Percentiles rank a stretch among this genome's conserved stretches.
Conservation (phyloP, 495 filamentous ascomycete genomes). For the Aspergillus leporis region DNA sequence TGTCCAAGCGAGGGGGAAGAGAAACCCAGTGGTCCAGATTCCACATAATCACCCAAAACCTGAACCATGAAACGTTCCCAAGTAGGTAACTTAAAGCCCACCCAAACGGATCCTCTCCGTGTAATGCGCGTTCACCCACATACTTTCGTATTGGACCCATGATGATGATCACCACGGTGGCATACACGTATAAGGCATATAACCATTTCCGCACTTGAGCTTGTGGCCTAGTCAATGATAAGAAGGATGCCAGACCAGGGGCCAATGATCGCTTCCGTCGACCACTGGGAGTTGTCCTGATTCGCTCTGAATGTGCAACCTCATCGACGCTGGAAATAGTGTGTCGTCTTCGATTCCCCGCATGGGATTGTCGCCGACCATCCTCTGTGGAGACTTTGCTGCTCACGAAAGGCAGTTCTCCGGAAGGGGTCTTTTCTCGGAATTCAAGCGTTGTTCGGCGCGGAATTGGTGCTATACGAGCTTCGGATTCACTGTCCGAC, state of each 20-base stretch:
- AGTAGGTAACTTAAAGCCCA: constrained; percentile 92
- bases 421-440: constrained; percentile 14
- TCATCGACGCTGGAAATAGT: constrained; percentile 50
- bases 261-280: constrained; percentile 69
- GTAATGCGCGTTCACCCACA: constrained; percentile 63
- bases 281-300: constrained; percentile 60
- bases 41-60: constrained; percentile 62
- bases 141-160: constrained; percentile 71
- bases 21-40: constrained; percentile 75
- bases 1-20: constrained; percentile 57
- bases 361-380: constrained; percentile 16
- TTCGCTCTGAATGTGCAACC: constrained; percentile 30
- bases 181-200: constrained; percentile 79
- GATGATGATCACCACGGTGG: constrained; percentile 60
- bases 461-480: constrained; percentile 20
- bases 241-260: constrained; percentile 66
- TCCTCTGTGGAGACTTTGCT: constrained; percentile 30
- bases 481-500: constrained; percentile 46
- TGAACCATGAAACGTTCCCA: constrained; percentile 70
- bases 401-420: constrained; percentile 20
- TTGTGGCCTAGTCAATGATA: constrained; percentile 77
- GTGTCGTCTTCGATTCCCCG: constrained; percentile 45
- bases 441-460: constrained; percentile 31
- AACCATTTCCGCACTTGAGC: constrained; percentile 75
- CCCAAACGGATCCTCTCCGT: constrained; percentile 77